These are phyloP conservation scores for Rosa multiflora DNA, from an alignment of 306 rosid species.

Conservation along the genomic window DNA sequence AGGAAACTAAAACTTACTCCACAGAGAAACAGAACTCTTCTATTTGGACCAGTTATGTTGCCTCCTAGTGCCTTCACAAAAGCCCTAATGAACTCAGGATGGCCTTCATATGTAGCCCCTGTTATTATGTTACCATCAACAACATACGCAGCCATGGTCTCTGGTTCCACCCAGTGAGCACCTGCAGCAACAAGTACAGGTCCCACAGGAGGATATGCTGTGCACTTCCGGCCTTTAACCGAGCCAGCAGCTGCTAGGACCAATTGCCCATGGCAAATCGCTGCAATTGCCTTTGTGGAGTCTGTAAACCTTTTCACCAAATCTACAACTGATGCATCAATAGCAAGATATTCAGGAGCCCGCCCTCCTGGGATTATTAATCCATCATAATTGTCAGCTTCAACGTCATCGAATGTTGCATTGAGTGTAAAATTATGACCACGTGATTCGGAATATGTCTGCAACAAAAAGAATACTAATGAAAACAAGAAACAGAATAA, in stretches of 20 bases:
- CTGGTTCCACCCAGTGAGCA: slow-evolving; percentile 88
- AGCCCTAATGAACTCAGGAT: slow-evolving; percentile 52
- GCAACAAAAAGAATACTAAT: slow-evolving; percentile 20
- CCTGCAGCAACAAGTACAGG: slow-evolving; percentile 73
- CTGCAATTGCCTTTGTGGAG: slow-evolving; percentile 60
- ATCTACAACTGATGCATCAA: slow-evolving; percentile 44
- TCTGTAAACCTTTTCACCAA: slow-evolving; percentile 50
- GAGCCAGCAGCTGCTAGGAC: slow-evolving; percentile 83
- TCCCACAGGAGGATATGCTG: slow-evolving; percentile 49
- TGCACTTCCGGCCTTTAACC: slow-evolving; percentile 65
- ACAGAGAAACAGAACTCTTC: slow-evolving; percentile 74
- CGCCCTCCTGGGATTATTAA: slow-evolving; percentile 84
- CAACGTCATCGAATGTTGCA: slow-evolving; percentile 76
- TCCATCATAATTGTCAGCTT: slow-evolving; percentile 63
- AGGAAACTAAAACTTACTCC: slow-evolving; percentile 56
- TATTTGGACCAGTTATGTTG: slow-evolving; percentile 54
- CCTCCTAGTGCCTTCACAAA: slow-evolving; percentile 85
- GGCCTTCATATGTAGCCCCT: slow-evolving; percentile 51
- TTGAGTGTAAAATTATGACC: slow-evolving; percentile 86
- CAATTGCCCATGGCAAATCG: slow-evolving; percentile 80
- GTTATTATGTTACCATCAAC: slow-evolving; percentile 76
- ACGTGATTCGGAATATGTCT: slow-evolving; percentile 62
- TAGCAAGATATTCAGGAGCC: slow-evolving; percentile 89
- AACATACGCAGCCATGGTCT: slow-evolving; percentile 43
- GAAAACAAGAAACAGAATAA: background rate